A percentile compares a stretch with the other conserved stretches of the same genome.
phyloP scores from a whole-genome alignment of 371 early-diverging fungal species.

The Apophysomyces trapeziformis region DNA sequence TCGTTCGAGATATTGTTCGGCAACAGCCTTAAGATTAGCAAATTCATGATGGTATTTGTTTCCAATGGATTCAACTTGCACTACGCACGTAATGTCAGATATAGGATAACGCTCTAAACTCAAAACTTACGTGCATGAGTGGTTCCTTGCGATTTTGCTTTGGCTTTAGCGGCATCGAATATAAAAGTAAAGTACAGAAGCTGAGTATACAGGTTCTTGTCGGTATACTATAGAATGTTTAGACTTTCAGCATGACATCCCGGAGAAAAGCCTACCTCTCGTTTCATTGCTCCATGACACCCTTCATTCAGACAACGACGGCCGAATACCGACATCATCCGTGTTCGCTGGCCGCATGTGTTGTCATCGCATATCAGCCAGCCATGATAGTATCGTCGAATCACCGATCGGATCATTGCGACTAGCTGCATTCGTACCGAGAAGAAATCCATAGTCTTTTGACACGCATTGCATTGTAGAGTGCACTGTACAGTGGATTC shows the following conservation, averaged over 20 bases:
- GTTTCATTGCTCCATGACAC: slow-evolving; percentile 72
- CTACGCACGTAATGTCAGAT: slow-evolving; percentile 17
- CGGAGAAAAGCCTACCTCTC: slow-evolving; percentile 51
- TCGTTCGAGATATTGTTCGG: slow-evolving; percentile 61
- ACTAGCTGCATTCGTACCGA: slow-evolving; percentile 69
- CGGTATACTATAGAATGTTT: slow-evolving; percentile 38
- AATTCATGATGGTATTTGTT: slow-evolving; percentile 29
- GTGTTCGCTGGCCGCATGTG: slow-evolving; percentile 65
- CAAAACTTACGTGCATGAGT: slow-evolving; percentile 21
- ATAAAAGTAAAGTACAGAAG: slow-evolving; percentile 46
- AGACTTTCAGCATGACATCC: slow-evolving; percentile 48
- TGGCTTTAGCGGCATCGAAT: slow-evolving; percentile 47
- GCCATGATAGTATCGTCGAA: slow-evolving; percentile 73
- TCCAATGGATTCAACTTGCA: slow-evolving; percentile 28
- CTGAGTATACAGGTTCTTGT: slow-evolving; percentile 55
- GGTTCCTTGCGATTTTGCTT: slow-evolving; percentile 21
- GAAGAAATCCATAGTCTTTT: slow-evolving; percentile 31
- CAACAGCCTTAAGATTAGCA: slow-evolving; percentile 40
- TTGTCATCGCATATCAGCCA: slow-evolving; percentile 82
- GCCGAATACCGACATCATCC: slow-evolving; percentile 75
- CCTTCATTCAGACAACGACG: slow-evolving; percentile 66
- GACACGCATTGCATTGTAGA: slow-evolving; percentile 69
- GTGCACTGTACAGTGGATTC: slow-evolving; percentile 38
- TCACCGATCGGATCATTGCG: slow-evolving; percentile 63
- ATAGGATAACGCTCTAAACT: neutral